Evolutionary conservation across 768 basidiomycete species (phyloP).

Genomic region (Psilocybe cyanescens): DNA sequence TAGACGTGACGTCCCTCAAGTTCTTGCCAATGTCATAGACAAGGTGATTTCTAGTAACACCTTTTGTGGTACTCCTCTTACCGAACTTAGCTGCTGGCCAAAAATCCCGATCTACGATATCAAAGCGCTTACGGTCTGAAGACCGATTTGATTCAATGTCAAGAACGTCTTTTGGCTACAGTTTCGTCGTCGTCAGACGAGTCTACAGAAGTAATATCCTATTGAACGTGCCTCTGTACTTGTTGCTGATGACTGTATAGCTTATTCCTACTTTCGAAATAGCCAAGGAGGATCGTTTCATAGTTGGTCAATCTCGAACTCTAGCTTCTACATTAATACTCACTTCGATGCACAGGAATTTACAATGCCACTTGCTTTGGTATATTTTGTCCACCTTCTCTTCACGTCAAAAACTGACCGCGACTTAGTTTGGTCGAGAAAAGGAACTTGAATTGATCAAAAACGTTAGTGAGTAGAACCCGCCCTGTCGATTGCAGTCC

Average conservation of each 20-base stretch:
- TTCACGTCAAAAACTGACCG: constrained; percentile 3
- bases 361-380: constrained; percentile 68
- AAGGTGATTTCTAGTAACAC: constrained; percentile 43
- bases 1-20: constrained; percentile 71
- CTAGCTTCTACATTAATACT: background rate
- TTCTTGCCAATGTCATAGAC: constrained; percentile 71
- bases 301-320: constrained; percentile 39
- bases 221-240: background rate
- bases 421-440: constrained; percentile 65
- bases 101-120: constrained; percentile 70
- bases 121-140: constrained; percentile 75
- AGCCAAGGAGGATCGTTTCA: constrained; percentile 64
- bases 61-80: background rate
- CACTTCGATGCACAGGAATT: constrained; percentile 51
- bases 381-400: constrained; percentile 29
- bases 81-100: constrained; percentile 56
- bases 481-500: background rate
- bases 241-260: constrained; percentile 32
- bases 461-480: constrained; percentile 56
- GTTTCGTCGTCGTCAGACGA: constrained; percentile 61
- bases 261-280: constrained; percentile 74
- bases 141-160: constrained; percentile 69
- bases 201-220: constrained; percentile 51
- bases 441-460: constrained; percentile 71
- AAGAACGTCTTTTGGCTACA: constrained; percentile 60